Percentiles rank a stretch among this genome's conserved stretches.
Conservation (phyloP, 768 basidiomycete genomes). For the Candolleomyces aberdarensis region DNA sequence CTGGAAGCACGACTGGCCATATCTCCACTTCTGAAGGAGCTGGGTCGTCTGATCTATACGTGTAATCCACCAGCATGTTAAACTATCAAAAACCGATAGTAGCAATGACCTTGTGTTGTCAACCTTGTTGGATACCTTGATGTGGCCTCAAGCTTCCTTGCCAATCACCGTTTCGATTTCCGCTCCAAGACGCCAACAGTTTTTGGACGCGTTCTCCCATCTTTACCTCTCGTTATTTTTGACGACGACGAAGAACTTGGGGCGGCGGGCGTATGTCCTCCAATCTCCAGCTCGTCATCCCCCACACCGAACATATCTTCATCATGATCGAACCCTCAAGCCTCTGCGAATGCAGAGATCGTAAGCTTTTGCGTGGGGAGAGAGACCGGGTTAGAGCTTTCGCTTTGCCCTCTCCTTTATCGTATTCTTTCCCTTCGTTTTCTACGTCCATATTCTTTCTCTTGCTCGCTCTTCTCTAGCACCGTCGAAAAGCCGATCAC, state of each 20-base stretch:
- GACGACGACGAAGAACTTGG: slow-evolving; percentile 41
- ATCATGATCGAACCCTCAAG: slow-evolving; percentile 98
- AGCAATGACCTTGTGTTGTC: background rate
- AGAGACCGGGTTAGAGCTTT: slow-evolving; percentile 53
- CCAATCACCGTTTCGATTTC: slow-evolving; percentile 82
- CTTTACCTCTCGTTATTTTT: slow-evolving; percentile 40
- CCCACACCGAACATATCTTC: slow-evolving; percentile 77
- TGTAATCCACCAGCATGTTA: slow-evolving; percentile 74
- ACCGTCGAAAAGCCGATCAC: no score
- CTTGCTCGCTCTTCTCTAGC: no score
- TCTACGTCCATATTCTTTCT: no score
- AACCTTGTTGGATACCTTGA: slow-evolving; percentile 56
- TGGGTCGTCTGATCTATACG: slow-evolving; percentile 89
- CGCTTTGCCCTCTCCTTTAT: slow-evolving; percentile 12
- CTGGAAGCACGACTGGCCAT: slow-evolving; percentile 36
- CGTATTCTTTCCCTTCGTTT: slow-evolving; percentile 13
- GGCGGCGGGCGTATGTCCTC: background rate
- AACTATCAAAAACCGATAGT: background rate
- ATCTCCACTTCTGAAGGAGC: slow-evolving; percentile 62
- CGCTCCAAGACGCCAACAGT: slow-evolving; percentile 83
- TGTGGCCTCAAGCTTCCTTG: slow-evolving; percentile 70
- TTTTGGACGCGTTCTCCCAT: slow-evolving; percentile 47
- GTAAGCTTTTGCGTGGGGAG: slow-evolving; percentile 77
- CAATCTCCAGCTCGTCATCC: slow-evolving; percentile 30
- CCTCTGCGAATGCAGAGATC: slow-evolving; percentile 91